Conservation (phyloP, 176 grass and related monocot species). For the Oryza coarctata region DNA sequence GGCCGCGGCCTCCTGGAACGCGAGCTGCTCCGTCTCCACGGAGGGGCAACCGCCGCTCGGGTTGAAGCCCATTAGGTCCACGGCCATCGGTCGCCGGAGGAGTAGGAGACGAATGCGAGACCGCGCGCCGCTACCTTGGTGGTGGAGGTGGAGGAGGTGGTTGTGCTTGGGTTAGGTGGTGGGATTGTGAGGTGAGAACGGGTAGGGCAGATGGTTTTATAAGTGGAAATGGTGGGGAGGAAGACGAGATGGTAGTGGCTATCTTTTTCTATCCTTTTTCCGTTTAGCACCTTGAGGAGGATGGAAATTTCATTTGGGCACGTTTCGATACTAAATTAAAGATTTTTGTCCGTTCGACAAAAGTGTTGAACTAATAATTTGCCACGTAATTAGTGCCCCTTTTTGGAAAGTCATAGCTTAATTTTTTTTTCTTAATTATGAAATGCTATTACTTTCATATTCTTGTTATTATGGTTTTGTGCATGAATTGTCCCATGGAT, state of each 20-base stretch:
- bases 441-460: not conserved
- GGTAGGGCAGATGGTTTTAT: slow-evolving; percentile 31
- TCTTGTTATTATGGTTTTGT: no score
- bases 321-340: not conserved
- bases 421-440: not conserved
- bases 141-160: not conserved
- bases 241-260: not conserved
- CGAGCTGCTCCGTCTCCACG: slow-evolving; percentile 38
- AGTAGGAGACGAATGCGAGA: not conserved
- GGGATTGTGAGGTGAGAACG: slow-evolving; percentile 10
- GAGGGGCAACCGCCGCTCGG: not conserved
- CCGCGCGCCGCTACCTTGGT: not conserved
- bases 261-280: not conserved
- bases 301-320: not conserved
- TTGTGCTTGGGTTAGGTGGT: not conserved
- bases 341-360: no score
- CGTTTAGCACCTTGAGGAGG: not conserved
- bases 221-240: slow-evolving; percentile 23
- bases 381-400: accelerated
- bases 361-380: no score
- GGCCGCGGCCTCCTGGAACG: slow-evolving; percentile 68
- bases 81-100: slow-evolving; percentile 41
- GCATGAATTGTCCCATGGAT: no score
- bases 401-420: not conserved
- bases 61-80: slow-evolving; percentile 47